Conservation (phyloP, 2,329 filamentous ascomycete species). For the Botryosphaeria dothidea region DNA sequence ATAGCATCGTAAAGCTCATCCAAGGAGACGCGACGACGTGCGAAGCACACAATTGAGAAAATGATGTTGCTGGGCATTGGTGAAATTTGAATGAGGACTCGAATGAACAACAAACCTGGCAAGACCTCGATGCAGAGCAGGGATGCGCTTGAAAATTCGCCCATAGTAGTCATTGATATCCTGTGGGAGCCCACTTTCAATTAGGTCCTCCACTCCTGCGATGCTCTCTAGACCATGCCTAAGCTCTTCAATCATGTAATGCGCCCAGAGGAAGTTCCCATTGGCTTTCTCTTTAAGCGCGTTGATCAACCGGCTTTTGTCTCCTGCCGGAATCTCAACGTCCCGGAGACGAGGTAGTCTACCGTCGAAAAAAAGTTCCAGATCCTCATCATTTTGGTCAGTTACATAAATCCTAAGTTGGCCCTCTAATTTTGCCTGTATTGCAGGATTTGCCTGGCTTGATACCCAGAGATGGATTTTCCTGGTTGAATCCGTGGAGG, state of each 20-base stretch:
- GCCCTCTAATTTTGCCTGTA: background rate
- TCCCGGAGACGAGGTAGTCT: background rate
- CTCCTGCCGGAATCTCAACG: background rate
- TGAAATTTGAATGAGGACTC: background rate
- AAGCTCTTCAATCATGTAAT: constrained; percentile 8
- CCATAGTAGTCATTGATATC: background rate
- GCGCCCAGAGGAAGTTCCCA: constrained; percentile 19
- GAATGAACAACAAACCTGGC: background rate
- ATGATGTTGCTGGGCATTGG: background rate
- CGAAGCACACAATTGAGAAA: constrained; percentile 1
- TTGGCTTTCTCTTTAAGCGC: background rate
- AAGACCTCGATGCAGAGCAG: background rate
- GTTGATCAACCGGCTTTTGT: background rate
- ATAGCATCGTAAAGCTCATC: constrained; percentile 4
- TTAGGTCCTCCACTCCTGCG: background rate
- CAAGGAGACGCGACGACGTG: background rate
- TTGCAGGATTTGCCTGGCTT: background rate
- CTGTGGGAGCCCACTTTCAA: background rate
- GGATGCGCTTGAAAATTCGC: background rate
- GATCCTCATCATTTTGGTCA: background rate
- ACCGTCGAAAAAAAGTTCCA: background rate
- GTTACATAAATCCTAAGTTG: background rate
- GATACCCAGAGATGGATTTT: background rate
- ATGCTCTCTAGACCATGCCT: background rate
- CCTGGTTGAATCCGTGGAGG: background rate